Conservation (phyloP, 129 eudicot genomes). For the Centella asiatica region DNA sequence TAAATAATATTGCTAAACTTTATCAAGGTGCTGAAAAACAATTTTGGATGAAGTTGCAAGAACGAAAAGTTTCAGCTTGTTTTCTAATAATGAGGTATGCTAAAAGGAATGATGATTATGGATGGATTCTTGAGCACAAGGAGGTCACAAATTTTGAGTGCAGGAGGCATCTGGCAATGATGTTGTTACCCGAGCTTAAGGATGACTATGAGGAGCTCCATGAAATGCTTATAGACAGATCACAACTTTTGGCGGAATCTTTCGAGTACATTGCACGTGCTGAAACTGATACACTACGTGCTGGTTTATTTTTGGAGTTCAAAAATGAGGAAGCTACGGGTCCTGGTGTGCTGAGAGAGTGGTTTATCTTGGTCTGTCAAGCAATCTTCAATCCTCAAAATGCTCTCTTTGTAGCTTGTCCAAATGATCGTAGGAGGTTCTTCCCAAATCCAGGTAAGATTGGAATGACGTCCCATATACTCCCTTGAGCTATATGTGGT, state of each 20-base stretch:
- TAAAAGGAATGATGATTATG: constrained; percentile 39
- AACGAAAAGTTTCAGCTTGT: constrained; percentile 33
- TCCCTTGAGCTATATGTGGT: too few species aligned
- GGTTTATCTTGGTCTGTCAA: constrained; percentile 87
- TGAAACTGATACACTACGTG: constrained; percentile 37
- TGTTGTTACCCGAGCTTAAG: constrained; percentile 61
- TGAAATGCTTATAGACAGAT: constrained; percentile 81
- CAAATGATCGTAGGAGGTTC: constrained; percentile 84
- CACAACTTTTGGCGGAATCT: constrained; percentile 58
- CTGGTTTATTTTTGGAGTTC: constrained; percentile 71
- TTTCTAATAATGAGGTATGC: constrained; percentile 45
- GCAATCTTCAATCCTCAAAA: constrained; percentile 77
- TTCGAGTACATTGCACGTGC: constrained; percentile 61
- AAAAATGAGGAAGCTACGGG: constrained; percentile 95
- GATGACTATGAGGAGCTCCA: constrained; percentile 63
- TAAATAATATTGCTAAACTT: constrained; percentile 33
- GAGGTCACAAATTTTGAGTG: constrained; percentile 56
- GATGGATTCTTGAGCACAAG: constrained; percentile 57
- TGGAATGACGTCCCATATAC: constrained; percentile 11
- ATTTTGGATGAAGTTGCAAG: constrained; percentile 39
- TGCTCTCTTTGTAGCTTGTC: constrained; percentile 82
- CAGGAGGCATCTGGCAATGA: constrained; percentile 63
- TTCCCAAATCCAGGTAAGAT: constrained; percentile 77
- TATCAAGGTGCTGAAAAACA: constrained; percentile 32
- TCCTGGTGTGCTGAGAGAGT: constrained; percentile 90